A percentile compares a stretch with the other conserved stretches of the same genome.
Conservation (phyloP, 2,329 filamentous ascomycete genomes). For the Aulographum hederae region DNA sequence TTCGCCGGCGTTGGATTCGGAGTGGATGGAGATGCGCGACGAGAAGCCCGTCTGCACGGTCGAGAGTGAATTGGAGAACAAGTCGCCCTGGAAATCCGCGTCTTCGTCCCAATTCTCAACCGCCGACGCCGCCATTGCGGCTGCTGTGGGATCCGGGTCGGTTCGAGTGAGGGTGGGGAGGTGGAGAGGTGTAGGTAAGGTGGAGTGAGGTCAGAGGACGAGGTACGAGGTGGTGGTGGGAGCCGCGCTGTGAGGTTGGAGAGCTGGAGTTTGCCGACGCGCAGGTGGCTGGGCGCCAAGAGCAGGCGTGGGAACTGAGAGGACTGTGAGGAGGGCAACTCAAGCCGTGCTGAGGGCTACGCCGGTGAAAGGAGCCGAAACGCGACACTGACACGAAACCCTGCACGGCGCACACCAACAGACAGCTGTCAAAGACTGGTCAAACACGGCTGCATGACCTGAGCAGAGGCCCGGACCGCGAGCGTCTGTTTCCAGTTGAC, state of each 20-base stretch:
- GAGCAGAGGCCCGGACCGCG: too few relatives aligned
- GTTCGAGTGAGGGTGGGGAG: constrained; percentile 1
- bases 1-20: constrained; percentile 57
- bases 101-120: constrained; percentile 51
- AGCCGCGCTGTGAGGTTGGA: neutral
- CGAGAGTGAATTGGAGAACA: constrained; percentile 52
- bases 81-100: constrained; percentile 42
- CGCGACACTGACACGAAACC: too few relatives aligned
- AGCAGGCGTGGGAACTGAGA: too few relatives aligned
- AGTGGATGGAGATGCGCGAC: constrained; percentile 66
- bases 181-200: constrained; percentile 1
- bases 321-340: too few relatives aligned
- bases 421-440: too few relatives aligned
- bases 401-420: too few relatives aligned
- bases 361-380: too few relatives aligned
- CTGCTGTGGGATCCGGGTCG: constrained; percentile 3
- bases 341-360: too few relatives aligned
- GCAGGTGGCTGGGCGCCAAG: too few relatives aligned
- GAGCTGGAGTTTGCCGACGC: too few relatives aligned
- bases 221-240: constrained; percentile 1
- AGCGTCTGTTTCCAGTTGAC: too few relatives aligned
- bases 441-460: too few relatives aligned
- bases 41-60: constrained; percentile 53
- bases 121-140: constrained; percentile 39
- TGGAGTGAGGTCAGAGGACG: neutral